Base-by-base conservation (phyloP, 2,329 filamentous ascomycete species). In the Paecilomyces fulvus region DNA sequence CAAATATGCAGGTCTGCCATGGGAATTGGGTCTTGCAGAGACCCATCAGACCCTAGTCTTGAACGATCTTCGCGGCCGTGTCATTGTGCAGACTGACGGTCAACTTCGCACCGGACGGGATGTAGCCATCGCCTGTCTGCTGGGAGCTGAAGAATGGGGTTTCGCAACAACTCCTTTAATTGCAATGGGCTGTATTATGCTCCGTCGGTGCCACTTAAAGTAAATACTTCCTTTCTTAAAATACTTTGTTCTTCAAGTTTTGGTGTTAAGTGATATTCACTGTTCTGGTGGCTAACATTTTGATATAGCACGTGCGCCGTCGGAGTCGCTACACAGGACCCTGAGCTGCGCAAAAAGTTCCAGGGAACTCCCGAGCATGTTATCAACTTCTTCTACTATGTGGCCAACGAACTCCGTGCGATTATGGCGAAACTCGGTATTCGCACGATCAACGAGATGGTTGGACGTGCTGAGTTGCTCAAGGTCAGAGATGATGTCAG, bases 321-420 rank as follows among this genome's bases (percentile, higher is more conserved):
- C 10, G 92, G 92, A 73, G 96, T 97, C 59, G 92, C 92, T 3
- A 96, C 92, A 0, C 92, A 97, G 70, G 92, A 96, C 66, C 91
- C 91, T n/a, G 88, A 92, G 70, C 82, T 97, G 1, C 85, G 92
- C 59, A 89, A 92, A 81, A 97, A 96, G 77, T 96, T 97, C 75
- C 80, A 86, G 64, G 92, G 92, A 60, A 92, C 90, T 0, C 92
- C 92, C 10, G 92, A 97, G 77, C 90, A 96, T 65, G 92, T 96
- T 57, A 96, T 97, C 75, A 97, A 96, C 81, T 96, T 96, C 80
- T 96, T 96, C 78, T 97, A 96, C 79, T 97, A 96, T 68, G 82
- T 97, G 54, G 89, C 92, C 64, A 97, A 97, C 69, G 92, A 97
- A 78, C 84, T 97, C 57, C 87, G 92, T 70, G 90, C 92, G 33